Evolutionary conservation across 108 stramenopile species (phyloP).

Genomic region (Bacterosira constricta): DNA sequence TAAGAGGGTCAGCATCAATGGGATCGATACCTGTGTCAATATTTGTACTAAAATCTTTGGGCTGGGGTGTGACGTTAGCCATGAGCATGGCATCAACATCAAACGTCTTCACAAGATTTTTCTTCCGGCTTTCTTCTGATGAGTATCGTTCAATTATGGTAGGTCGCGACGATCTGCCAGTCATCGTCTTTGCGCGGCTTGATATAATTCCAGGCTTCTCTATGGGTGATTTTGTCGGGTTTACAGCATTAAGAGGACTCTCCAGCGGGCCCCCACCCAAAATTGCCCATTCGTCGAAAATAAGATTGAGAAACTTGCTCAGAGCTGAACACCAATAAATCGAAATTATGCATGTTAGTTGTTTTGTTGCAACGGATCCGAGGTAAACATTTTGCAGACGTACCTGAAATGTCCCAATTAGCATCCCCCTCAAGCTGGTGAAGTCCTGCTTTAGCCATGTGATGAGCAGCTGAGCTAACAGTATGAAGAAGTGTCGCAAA

Average conservation of each 20-base stretch:
- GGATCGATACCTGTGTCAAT: neutral
- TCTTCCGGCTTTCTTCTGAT: constrained; percentile 33
- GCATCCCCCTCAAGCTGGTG: constrained; percentile 70
- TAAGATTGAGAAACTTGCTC: constrained; percentile 52
- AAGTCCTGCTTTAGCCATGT: constrained; percentile 70
- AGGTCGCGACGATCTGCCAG: neutral
- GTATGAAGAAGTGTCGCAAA: constrained; percentile 76
- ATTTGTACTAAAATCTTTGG: neutral
- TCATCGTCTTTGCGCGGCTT: constrained; percentile 12
- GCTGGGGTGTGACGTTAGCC: neutral
- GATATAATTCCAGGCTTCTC: constrained; percentile 29
- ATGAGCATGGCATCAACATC: constrained; percentile 53
- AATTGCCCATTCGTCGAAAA: constrained; percentile 70
- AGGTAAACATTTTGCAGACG: neutral
- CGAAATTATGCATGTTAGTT: too few species aligned
- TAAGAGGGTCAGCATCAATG: neutral
- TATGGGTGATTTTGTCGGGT: constrained; percentile 10
- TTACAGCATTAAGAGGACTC: neutral
- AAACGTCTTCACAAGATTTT: constrained; percentile 11
- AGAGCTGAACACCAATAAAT: constrained; percentile 16
- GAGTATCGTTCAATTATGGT: constrained; percentile 38
- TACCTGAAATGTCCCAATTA: constrained; percentile 65
- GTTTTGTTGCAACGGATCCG: too few species aligned
- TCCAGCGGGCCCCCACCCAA: constrained; percentile 45
- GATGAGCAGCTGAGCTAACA: constrained; percentile 63